Evolutionary conservation across 805 yeast genomes (phyloP), one percentile per base, ranked within the genome.

Genomic region (Candida cerambycidarum): DNA sequence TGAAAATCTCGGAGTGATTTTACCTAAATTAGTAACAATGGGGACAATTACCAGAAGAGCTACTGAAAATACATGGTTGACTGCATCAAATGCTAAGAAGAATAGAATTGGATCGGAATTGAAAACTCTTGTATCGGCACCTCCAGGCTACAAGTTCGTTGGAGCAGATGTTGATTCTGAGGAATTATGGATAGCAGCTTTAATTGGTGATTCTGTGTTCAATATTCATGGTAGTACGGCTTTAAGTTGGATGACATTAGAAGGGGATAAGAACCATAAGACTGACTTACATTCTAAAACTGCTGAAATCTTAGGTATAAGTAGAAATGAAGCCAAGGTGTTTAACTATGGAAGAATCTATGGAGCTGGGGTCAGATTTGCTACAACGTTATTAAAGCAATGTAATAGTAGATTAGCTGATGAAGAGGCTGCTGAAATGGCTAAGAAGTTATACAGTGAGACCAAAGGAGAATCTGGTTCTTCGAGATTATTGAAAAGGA

Each of bases 161-260:
- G 99, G 99, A 8, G 99, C 99, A 0, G 99, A 93, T 69, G 99
- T 93, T 7, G 99, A 93, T 62, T 88, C 97, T 29, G 99, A 93
- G 58, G 99, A 93, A 58, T 71, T 93, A 32, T 93, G 99, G 99
- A 93, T 93, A 52, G 99, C 99, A 0, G 85, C 97, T 14, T 67
- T 95, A 17, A 82, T 92, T 24, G 97, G 99, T 3, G 99, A 93
- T 59, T 83, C 98, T 0, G 79, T 83, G 40, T 88, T 92, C 63
- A 79, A 83, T 25, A 68, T 86, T 17, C 99, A 93, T 61, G 99
- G 99, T 5, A 95, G 95, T 11, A 89, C 98, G 0, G 96, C 98
- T 0, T 76, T 95, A 42, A 97, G 98, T 0, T 95, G 99, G 99
- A 95, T 93, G 99, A 90, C 97, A 1, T 72, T 93, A 43, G 99